Conservation (phyloP, 495 filamentous ascomycete species). For the Lasiosphaeria hispida region DNA sequence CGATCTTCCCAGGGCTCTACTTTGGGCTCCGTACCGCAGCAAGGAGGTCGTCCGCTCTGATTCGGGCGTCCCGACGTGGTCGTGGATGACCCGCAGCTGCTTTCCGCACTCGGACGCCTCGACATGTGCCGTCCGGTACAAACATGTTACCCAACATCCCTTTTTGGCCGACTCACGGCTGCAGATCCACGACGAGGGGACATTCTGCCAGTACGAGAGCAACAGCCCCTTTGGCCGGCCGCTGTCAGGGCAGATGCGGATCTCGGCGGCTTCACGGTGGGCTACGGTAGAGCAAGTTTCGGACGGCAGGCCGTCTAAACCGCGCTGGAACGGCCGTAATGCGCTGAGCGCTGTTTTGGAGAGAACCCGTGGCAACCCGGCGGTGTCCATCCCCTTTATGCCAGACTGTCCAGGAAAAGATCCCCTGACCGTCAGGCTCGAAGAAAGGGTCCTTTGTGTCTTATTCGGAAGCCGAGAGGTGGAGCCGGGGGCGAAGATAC, state of each 20-base stretch:
- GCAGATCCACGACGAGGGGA: constrained; percentile 5
- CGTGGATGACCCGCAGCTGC: constrained; percentile 16
- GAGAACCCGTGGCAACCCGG: neutral
- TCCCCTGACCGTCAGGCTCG: constrained; percentile 11
- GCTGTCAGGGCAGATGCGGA: constrained; percentile 2
- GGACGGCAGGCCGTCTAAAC: neutral
- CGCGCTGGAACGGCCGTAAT: constrained; percentile 8
- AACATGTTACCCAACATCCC: constrained; percentile 10
- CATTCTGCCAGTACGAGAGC: constrained; percentile 14
- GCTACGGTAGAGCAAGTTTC: constrained; percentile 3
- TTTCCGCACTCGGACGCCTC: neutral
- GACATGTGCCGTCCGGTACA: constrained; percentile 1
- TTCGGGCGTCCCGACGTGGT: constrained; percentile 9
- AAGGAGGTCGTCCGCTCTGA: constrained; percentile 11
- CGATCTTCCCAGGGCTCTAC: constrained; percentile 14
- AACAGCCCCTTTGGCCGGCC: constrained; percentile 9
- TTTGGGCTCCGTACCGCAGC: constrained; percentile 16
- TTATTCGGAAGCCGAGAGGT: constrained; percentile 13
- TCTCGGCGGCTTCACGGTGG: constrained; percentile 7
- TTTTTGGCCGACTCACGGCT: constrained; percentile 10
- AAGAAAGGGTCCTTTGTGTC: constrained; percentile 6
- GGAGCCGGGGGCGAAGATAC: neutral
- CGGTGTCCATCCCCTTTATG: constrained; percentile 1
- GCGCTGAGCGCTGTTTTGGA: constrained; percentile 1
- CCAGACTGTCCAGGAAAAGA: constrained; percentile 12